These are phyloP conservation scores for Trichophyton simii DNA, from an alignment of 2,329 filamentous ascomycete species.

Conservation along the genomic window DNA sequence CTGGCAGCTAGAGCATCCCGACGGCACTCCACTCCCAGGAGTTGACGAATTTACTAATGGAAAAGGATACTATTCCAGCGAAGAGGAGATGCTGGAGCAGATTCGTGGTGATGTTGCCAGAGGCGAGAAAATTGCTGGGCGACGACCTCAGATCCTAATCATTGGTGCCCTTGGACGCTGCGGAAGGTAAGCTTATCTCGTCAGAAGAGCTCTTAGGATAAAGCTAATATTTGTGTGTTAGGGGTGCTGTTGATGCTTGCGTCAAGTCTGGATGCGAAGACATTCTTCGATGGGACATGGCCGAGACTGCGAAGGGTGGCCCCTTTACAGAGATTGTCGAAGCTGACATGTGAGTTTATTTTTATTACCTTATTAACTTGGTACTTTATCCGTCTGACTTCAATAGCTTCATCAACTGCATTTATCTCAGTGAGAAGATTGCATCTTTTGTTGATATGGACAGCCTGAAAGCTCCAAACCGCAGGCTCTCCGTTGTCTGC, in stretches of 20 bases:
- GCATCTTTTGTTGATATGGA: slow-evolving; percentile 67
- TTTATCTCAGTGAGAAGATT: slow-evolving; percentile 69
- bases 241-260: slow-evolving; percentile 70
- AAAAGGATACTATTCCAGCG: slow-evolving; percentile 44
- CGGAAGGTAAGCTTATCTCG: slow-evolving; percentile 10
- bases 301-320: slow-evolving; percentile 62
- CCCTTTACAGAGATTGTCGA: slow-evolving; percentile 69
- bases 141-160: slow-evolving; percentile 61
- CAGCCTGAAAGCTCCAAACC: slow-evolving; percentile 52
- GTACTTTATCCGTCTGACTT: slow-evolving; percentile 12
- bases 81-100: slow-evolving; percentile 57
- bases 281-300: slow-evolving; percentile 65
- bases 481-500: slow-evolving; percentile 67
- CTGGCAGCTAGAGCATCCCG: slow-evolving; percentile 61
- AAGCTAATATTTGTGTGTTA: slow-evolving; percentile 35
- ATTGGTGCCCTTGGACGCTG: slow-evolving; percentile 53
- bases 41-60: slow-evolving; percentile 43
- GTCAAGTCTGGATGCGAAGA: slow-evolving; percentile 55
- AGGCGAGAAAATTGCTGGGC: slow-evolving; percentile 54
- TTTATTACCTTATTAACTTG: background rate
- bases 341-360: slow-evolving; percentile 35
- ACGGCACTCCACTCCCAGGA: slow-evolving; percentile 52
- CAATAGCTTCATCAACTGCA: slow-evolving; percentile 76
- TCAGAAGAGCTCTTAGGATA: too few species aligned
- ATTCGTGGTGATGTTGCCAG: slow-evolving; percentile 59